Conservation (phyloP, 257 asterid species). For the Capsicum pubescens region DNA sequence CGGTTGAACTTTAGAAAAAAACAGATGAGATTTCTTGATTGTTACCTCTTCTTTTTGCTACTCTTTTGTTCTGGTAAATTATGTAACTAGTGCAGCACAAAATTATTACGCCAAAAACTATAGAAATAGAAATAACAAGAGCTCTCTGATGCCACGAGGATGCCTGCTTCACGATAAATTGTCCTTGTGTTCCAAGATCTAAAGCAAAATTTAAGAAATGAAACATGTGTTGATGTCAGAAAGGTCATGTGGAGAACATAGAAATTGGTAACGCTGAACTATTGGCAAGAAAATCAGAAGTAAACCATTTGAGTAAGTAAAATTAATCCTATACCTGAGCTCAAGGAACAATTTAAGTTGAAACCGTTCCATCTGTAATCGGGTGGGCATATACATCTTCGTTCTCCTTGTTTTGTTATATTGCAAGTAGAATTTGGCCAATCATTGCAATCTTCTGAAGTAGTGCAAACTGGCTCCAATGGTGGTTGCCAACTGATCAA, state of each 20-base stretch:
- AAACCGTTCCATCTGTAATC: constrained; percentile 36
- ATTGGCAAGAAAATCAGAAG: neutral
- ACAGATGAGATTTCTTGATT: neutral
- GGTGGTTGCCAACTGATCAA: constrained; percentile 35
- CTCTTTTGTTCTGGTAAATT: constrained; percentile 35
- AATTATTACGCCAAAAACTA: constrained; percentile 35
- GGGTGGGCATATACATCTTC: constrained; percentile 39
- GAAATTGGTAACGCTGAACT: neutral
- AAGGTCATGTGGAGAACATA: constrained; percentile 14
- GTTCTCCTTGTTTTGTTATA: constrained; percentile 8
- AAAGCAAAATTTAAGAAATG: neutral
- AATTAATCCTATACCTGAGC: constrained; percentile 30
- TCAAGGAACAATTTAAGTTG: constrained; percentile 35
- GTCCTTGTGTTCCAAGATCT: neutral
- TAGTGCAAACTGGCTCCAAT: constrained; percentile 39
- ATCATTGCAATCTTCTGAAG: constrained; percentile 30
- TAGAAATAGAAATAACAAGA: constrained; percentile 25
- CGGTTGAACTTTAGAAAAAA: neutral
- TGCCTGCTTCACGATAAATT: neutral
- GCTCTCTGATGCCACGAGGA: constrained; percentile 4
- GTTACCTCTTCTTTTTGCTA: constrained; percentile 31
- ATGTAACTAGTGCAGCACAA: constrained; percentile 35
- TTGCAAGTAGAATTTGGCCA: constrained; percentile 43
- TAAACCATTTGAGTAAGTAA: neutral
- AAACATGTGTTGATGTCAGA: neutral